Evolutionary conservation across 2,329 filamentous ascomycete genomes (phyloP).

Genomic region (Sporothrix variecibatus): DNA sequence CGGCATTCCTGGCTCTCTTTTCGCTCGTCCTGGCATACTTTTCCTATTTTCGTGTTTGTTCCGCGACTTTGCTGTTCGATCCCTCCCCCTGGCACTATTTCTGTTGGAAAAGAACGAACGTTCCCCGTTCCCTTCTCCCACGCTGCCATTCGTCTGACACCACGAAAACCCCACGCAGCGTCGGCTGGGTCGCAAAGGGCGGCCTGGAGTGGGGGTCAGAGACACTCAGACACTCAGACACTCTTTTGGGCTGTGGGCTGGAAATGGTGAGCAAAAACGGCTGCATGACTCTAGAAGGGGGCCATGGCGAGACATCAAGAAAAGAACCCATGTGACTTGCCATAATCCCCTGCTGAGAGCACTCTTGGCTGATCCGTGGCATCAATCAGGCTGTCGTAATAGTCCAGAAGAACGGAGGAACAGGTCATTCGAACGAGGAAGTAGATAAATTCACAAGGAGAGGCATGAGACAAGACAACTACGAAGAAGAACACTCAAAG

Average conservation of each 20-base stretch:
- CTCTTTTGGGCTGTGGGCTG: neutral
- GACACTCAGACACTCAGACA: neutral
- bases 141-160: conserved; percentile 24
- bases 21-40: neutral
- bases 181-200: neutral
- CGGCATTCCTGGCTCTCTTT: neutral
- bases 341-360: too few species aligned
- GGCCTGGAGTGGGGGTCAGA: conserved; percentile 20
- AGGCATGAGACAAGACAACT: neutral
- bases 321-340: neutral
- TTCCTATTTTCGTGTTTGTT: neutral
- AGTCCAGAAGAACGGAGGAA: neutral
- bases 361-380: neutral
- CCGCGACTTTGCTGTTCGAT: neutral
- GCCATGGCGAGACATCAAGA: neutral
- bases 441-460: too few species aligned
- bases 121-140: conserved; percentile 1
- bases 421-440: neutral
- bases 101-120: neutral
- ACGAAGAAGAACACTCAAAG: neutral
- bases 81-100: neutral
- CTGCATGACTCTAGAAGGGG: conserved; percentile 15
- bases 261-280: neutral
- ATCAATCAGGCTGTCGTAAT: neutral
- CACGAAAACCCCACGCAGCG: conserved; percentile 22